phyloP scores from a whole-genome alignment of 2,329 filamentous ascomycete species.

The Ilyonectria robusta region DNA sequence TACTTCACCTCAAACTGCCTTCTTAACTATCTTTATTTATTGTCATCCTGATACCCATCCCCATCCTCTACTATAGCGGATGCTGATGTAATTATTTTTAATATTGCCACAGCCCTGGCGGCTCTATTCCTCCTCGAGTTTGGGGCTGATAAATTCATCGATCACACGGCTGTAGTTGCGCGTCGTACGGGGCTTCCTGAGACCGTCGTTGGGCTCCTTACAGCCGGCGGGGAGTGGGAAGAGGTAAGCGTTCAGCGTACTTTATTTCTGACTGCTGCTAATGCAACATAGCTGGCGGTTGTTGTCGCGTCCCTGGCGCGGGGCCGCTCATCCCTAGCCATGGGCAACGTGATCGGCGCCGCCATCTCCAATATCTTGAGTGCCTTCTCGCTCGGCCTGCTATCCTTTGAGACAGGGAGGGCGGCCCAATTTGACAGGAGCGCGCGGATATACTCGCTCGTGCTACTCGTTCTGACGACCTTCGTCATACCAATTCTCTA shows the following conservation, averaged over 20 bases:
- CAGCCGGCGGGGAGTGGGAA: slow-evolving; percentile 62
- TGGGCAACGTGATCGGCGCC: slow-evolving; percentile 70
- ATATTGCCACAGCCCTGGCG: slow-evolving; percentile 58
- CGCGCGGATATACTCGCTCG: slow-evolving; percentile 61
- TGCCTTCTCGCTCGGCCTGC: slow-evolving; percentile 67
- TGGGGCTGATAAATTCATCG: slow-evolving; percentile 67
- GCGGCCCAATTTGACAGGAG: slow-evolving; percentile 60
- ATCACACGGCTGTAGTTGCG: slow-evolving; percentile 64
- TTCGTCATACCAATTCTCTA: slow-evolving; percentile 52
- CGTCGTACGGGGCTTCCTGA: slow-evolving; percentile 60
- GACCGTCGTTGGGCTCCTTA: slow-evolving; percentile 65
- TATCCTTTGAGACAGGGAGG: slow-evolving; percentile 54
- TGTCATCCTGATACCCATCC: too few relatives aligned
- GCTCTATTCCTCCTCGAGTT: slow-evolving; percentile 65
- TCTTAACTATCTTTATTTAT: too few relatives aligned
- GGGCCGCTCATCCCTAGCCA: slow-evolving; percentile 10
- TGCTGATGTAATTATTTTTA: slow-evolving; percentile 47
- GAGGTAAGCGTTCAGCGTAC: not conserved
- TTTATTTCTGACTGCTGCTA: not conserved
- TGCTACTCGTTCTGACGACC: slow-evolving; percentile 60
- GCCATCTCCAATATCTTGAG: slow-evolving; percentile 69
- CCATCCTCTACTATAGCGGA: too few relatives aligned
- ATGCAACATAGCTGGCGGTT: not conserved
- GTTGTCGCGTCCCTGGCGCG: not conserved
- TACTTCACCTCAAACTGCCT: too few relatives aligned